Evolutionary conservation across 768 basidiomycete genomes (phyloP).

Genomic region (Suillus plorans): DNA sequence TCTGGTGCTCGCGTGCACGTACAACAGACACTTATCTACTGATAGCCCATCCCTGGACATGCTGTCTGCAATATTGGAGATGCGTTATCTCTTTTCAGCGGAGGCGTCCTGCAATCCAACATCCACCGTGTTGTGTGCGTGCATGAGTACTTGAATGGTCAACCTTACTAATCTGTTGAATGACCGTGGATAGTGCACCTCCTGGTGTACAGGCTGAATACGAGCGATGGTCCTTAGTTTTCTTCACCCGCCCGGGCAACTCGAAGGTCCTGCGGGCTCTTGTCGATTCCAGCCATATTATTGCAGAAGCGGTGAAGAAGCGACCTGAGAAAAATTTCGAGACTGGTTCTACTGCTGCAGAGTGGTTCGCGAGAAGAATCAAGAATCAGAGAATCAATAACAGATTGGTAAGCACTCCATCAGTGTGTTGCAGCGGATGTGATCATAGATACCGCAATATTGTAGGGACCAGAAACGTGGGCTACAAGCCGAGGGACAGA

Average conservation of each 20-base stretch:
- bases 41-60: slow-evolving; percentile 51
- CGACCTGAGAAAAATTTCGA: slow-evolving; percentile 38
- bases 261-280: slow-evolving; percentile 50
- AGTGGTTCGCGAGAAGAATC: slow-evolving; percentile 42
- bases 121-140: slow-evolving; percentile 54
- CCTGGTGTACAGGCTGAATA: slow-evolving; percentile 53
- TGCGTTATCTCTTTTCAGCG: slow-evolving; percentile 59
- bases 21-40: not conserved
- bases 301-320: slow-evolving; percentile 42
- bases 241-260: slow-evolving; percentile 64
- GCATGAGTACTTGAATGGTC: not conserved
- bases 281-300: slow-evolving; percentile 46
- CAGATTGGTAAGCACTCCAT: slow-evolving; percentile 31
- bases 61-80: slow-evolving; percentile 66
- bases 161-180: not conserved
- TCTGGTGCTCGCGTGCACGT: not conserved
- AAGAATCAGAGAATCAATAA: slow-evolving; percentile 42
- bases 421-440: not conserved
- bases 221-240: slow-evolving; percentile 67
- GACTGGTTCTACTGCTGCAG: slow-evolving; percentile 35
- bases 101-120: slow-evolving; percentile 62
- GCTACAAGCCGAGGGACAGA: slow-evolving; percentile 30
- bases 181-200: slow-evolving; percentile 35
- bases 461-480: slow-evolving; percentile 33
- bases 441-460: not conserved